Base-by-base conservation (phyloP, 2,329 filamentous ascomycete genomes). In the Pseudocercospora fijiensis region DNA sequence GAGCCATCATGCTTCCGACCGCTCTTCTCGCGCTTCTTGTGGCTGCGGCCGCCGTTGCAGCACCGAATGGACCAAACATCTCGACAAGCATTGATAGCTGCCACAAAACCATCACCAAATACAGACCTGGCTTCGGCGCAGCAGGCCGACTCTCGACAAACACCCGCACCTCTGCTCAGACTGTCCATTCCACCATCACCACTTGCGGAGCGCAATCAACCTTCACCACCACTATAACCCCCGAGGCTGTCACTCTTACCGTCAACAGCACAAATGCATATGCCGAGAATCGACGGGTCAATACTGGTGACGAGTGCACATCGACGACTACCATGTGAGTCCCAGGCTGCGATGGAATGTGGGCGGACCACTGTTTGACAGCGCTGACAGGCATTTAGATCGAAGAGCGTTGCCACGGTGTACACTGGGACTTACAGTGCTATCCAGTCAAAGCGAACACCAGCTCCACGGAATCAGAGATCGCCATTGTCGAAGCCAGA, bases 361-460 rank as follows among this genome's bases (percentile, higher is more conserved):
- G 53, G 28, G 53, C 8, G 9, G 33, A 20, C 26, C 30, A 10
- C n/a, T 7, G n/a, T 45, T 16, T 20, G 11, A 13, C 26, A 24
- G 26, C 33, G 28, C 30, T 41, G 52, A 58, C 58, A n/a, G 60
- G 20, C 26, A 11, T 45, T n/a, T 47, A 70, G 68, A 9, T 62
- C 61, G 4, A 57, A 61, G 20, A 60, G 62, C 18, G 66, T 64
- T 24, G 59, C 68, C 10, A 72, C 69, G 24, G 62, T 69, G 13
- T 72, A 70, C 62, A 72, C 70, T 1, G 70, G 69, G 28, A 60
- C 56, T 28, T 71, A 70, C 66, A 69, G 64, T 43, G 64, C 57
- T 49, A 65, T 60, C 27, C 33, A 66, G 11, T 66, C 69, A 16
- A 70, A 69, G 61, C 68, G 68, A 2, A 71, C 70, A 9, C 65